Evolutionary conservation across 768 basidiomycete species (phyloP).

Genomic region (Lepiota venenata): DNA sequence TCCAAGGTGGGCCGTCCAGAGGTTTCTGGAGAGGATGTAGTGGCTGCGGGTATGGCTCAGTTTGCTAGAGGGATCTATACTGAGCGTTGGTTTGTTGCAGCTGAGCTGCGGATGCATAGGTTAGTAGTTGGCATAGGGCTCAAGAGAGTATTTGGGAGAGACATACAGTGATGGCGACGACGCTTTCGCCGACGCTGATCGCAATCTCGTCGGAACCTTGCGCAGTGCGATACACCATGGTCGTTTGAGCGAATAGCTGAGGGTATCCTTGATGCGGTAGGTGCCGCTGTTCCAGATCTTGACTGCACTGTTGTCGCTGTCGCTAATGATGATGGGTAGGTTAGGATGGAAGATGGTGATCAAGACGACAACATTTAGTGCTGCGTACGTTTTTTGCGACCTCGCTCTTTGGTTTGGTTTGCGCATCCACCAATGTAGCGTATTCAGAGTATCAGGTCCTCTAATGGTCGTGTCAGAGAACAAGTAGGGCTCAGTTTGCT

Average conservation of each 20-base stretch:
- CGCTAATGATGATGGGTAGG: slow-evolving; percentile 88
- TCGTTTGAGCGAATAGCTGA: slow-evolving; percentile 92
- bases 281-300: slow-evolving; percentile 99
- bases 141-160: slow-evolving; percentile 94
- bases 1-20: slow-evolving; percentile 50
- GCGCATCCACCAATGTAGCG: too few relatives aligned
- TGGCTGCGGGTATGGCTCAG: slow-evolving; percentile 93
- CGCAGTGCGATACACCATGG: slow-evolving; percentile 92
- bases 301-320: slow-evolving; percentile 94
- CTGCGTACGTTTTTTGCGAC: too few relatives aligned
- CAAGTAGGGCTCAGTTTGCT: too few relatives aligned
- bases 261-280: slow-evolving; percentile 92
- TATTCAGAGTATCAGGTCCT: too few relatives aligned
- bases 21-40: slow-evolving; percentile 83
- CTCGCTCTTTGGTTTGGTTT: too few relatives aligned
- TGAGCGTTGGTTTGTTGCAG: too few relatives aligned
- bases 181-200: slow-evolving; percentile 94
- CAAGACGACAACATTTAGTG: too few relatives aligned
- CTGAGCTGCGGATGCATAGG: too few relatives aligned
- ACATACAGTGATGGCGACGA: slow-evolving; percentile 94
- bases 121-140: too few relatives aligned
- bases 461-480: too few relatives aligned
- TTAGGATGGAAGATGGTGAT: slow-evolving; percentile 98
- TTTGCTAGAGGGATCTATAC: too few relatives aligned
- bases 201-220: slow-evolving; percentile 88